Evolutionary conservation across 148 eudicot species (phyloP).

Genomic region (Cornus kousa): DNA sequence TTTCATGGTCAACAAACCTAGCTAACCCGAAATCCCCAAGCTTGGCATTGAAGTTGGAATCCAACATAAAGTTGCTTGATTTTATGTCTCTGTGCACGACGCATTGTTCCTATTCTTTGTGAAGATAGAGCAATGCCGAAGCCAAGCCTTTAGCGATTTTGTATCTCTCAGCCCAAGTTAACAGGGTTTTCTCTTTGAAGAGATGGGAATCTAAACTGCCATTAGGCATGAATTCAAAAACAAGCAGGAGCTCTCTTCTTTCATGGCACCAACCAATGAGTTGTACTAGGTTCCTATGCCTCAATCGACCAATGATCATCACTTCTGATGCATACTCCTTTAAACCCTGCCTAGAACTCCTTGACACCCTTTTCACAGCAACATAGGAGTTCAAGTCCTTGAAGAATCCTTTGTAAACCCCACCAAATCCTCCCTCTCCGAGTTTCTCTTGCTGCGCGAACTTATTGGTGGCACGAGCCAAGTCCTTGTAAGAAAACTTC

Average conservation of each 20-base stretch:
- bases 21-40: not conserved
- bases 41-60: not conserved
- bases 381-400: not conserved
- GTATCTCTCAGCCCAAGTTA: not conserved
- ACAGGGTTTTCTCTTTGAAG: not conserved
- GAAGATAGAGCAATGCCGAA: not conserved
- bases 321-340: not conserved
- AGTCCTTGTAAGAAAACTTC: not conserved
- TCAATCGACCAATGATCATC: not conserved
- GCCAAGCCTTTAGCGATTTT: slow-evolving; percentile 1
- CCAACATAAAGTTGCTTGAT: not conserved
- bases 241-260: not conserved
- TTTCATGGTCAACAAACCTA: not conserved
- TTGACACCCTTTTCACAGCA: not conserved
- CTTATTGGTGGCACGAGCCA: not conserved
- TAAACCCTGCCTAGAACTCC: not conserved
- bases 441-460: not conserved
- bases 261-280: slow-evolving; percentile 2
- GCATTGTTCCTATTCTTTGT: not conserved
- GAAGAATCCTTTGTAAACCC: not conserved
- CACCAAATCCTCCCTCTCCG: not conserved
- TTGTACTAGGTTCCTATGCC: not conserved
- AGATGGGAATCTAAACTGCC: not conserved
- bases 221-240: not conserved
- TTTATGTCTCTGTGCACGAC: not conserved